These are phyloP conservation scores for Laetiporus sulphureus DNA, from an alignment of 1,284 basidiomycete species.

Conservation along the genomic window DNA sequence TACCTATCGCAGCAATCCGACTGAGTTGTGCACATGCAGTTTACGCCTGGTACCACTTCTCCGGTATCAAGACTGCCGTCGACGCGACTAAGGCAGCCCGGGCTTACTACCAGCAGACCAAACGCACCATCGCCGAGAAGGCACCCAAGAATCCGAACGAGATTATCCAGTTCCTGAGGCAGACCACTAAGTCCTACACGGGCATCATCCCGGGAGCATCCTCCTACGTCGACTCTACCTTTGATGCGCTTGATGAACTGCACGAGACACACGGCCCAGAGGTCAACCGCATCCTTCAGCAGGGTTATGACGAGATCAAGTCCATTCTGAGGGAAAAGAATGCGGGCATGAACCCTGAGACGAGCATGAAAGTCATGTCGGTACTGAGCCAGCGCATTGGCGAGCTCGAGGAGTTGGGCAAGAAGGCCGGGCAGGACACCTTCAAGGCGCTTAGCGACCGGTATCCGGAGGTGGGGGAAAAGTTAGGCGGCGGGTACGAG, in stretches of 20 bases:
- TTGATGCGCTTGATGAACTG: constrained; percentile 37
- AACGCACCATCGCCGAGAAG: constrained; percentile 28
- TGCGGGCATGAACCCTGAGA: constrained; percentile 22
- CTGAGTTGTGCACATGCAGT: constrained; percentile 2
- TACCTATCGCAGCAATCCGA: not conserved
- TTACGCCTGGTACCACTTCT: constrained; percentile 16
- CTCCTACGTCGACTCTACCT: constrained; percentile 34
- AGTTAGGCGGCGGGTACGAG: constrained; percentile 27
- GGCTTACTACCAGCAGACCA: constrained; percentile 29
- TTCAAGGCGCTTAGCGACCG: constrained; percentile 23
- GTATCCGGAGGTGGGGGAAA: constrained; percentile 28
- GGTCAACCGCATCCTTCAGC: constrained; percentile 32
- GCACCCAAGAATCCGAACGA: constrained; percentile 31
- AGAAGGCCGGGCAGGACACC: constrained; percentile 26
- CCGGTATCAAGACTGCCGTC: constrained; percentile 14
- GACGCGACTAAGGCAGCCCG: constrained; percentile 25
- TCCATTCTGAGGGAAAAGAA: constrained; percentile 25
- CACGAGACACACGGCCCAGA: constrained; percentile 36
- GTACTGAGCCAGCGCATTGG: constrained; percentile 22
- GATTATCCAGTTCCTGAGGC: constrained; percentile 33
- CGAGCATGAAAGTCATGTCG: constrained; percentile 25
- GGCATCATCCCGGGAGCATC: constrained; percentile 35
- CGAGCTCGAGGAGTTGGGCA: constrained; percentile 26
- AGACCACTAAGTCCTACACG: constrained; percentile 34
- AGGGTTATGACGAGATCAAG: constrained; percentile 33